Conservation (phyloP, 179 eudicot genomes). For the Spinacia oleracea region DNA sequence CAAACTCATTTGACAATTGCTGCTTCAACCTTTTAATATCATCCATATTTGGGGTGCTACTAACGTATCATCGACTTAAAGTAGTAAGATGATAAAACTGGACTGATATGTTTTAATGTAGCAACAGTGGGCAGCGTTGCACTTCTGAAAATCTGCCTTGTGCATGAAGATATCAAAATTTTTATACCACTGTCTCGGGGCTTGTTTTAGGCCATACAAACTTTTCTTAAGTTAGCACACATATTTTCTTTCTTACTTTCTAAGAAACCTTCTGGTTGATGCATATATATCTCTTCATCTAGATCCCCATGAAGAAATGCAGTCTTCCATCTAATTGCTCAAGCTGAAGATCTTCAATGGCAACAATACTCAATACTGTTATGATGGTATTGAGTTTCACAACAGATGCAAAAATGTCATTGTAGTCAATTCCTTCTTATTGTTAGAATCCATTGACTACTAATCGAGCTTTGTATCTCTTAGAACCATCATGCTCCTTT, state of each 20-base stretch:
- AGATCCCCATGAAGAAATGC: background rate
- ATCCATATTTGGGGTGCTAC: constrained; percentile 8
- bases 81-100: constrained; percentile 11
- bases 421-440: no score
- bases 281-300: no score
- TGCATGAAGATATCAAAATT: no score
- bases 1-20: constrained; percentile 9
- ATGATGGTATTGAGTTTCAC: background rate
- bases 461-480: no score
- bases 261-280: no score
- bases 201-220: constrained; percentile 8
- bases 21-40: constrained; percentile 1
- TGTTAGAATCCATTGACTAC: no score
- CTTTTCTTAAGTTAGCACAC: background rate
- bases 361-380: background rate
- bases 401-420: no score
- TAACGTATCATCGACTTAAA: constrained; percentile 2
- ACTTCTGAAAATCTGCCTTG: background rate
- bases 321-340: constrained; percentile 8
- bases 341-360: background rate
- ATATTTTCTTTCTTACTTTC: background rate
- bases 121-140: background rate
- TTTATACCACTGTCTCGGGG: no score
- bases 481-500: no score
- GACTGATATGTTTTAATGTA: constrained; percentile 7